Base-by-base conservation (phyloP, 2,329 filamentous ascomycete species). In the Alternaria rosae region DNA sequence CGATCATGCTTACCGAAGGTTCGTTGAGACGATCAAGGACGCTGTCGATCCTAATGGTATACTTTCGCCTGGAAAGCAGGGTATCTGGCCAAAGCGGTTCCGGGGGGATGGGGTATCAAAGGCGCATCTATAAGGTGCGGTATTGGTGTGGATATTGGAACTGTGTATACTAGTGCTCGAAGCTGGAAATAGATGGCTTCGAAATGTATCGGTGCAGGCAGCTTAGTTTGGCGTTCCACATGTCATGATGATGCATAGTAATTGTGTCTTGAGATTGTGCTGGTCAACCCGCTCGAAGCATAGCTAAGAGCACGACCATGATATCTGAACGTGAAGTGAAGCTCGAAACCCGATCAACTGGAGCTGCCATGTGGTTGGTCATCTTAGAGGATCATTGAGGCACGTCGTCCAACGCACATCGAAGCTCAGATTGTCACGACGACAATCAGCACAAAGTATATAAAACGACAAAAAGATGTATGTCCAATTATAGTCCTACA, bases 401-500 rank as follows among this genome's bases (percentile, higher is more conserved):
- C 47, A 51, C 20, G 6, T 12, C 17, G 17, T 28, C n/a, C 17
- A n/a, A 17, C 20, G 30, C 47, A 38, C 20, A 35, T 10, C 28
- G 2, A 17, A 32, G 20, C 47, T 23, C 20, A 5, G 13, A 17
- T 38, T 13, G 17, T 35, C 30, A 51, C 28, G 4, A n/a, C 23
- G 21, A 21, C 47, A 35, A 23, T 1, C 10, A 30, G 23, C 47
- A 23, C 28, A 23, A 28, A 35, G 9, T 51, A 11, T 44, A 28
- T 28, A 9, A 35, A n/a, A 20, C 38, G 28, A 32, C 3, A 4
- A 38, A 38, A 38, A 5, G 43, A 81, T 83, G 81, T 84, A 77
- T 81, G 81, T 83, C 82, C 71, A 76, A 77, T 79, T 74, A 77
- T 82, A 83, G 82, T 83, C 82, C 82, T 80, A 77, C 78, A 70